These are phyloP conservation scores for Papilionanthe hybrid DNA, from an alignment of 116 monocot genomes.

Conservation along the genomic window DNA sequence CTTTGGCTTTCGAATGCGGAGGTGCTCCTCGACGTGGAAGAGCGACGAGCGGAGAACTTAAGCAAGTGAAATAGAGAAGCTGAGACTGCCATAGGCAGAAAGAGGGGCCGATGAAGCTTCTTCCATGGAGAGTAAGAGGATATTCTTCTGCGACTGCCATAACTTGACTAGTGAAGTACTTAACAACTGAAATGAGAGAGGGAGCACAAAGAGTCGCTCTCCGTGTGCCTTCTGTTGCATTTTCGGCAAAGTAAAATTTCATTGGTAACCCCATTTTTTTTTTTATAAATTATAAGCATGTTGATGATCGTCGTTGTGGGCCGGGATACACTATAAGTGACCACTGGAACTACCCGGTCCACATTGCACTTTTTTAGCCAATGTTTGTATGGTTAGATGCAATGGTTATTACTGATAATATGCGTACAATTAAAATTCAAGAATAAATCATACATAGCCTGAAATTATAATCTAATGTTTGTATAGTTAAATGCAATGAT, in stretches of 20 bases:
- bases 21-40: conserved; percentile 75
- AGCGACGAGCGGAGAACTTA: conserved; percentile 39
- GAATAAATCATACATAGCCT: too few relatives aligned
- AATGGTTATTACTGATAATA: too few relatives aligned
- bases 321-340: too few relatives aligned
- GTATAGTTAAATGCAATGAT: too few relatives aligned
- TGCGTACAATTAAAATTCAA: too few relatives aligned
- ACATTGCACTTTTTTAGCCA: too few relatives aligned
- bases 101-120: conserved; percentile 8
- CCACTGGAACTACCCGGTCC: too few relatives aligned
- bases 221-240: neutral
- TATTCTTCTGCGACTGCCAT: neutral
- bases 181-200: neutral
- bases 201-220: too few relatives aligned
- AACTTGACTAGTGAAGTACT: too few relatives aligned
- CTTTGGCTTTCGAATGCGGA: conserved; percentile 76
- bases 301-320: too few relatives aligned
- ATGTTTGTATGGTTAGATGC: too few relatives aligned
- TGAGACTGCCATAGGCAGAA: conserved; percentile 62
- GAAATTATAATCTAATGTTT: too few relatives aligned
- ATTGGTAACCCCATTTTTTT: neutral
- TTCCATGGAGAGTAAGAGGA: neutral
- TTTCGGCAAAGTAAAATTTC: neutral
- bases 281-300: neutral
- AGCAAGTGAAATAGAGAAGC: conserved; percentile 55